A percentile compares a stretch with the other conserved stretches of the same genome.
These are phyloP conservation scores for Eremochloa ophiuroides DNA, from an alignment of 176 grass and related monocot species.

Conservation along the genomic window DNA sequence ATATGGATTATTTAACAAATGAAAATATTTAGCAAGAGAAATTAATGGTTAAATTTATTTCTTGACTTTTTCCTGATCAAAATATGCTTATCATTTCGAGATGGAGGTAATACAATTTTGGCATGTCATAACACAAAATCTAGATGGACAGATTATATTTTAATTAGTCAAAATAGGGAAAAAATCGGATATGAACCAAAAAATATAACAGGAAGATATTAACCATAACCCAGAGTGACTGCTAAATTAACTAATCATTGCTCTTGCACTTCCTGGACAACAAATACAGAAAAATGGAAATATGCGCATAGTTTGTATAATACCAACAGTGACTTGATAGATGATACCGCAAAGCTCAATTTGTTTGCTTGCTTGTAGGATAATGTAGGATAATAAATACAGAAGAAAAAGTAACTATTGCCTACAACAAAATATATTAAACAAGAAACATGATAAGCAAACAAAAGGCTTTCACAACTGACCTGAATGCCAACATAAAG, in stretches of 20 bases:
- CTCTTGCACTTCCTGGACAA: background rate
- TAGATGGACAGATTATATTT: background rate
- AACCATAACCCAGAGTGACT: background rate
- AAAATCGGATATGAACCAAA: background rate
- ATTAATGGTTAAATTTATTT: background rate
- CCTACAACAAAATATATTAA: background rate
- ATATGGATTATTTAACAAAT: too few relatives aligned
- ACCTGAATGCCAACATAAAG: slow-evolving; percentile 97
- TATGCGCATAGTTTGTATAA: background rate
- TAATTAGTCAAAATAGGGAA: background rate
- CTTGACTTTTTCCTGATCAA: background rate
- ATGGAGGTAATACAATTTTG: background rate
- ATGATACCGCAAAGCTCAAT: background rate
- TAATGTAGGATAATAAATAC: background rate
- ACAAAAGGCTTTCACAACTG: slow-evolving; percentile 17
- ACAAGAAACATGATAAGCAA: background rate
- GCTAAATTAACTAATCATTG: background rate
- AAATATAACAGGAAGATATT: background rate
- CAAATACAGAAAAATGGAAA: background rate
- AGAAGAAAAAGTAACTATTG: background rate
- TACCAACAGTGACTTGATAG: background rate
- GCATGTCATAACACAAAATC: background rate
- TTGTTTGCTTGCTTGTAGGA: background rate
- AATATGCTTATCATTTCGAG: too few relatives aligned
- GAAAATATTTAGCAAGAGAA: background rate